These are phyloP conservation scores for Saturnispora besseyi DNA, from an alignment of 805 yeast genomes.

Conservation along the genomic window DNA sequence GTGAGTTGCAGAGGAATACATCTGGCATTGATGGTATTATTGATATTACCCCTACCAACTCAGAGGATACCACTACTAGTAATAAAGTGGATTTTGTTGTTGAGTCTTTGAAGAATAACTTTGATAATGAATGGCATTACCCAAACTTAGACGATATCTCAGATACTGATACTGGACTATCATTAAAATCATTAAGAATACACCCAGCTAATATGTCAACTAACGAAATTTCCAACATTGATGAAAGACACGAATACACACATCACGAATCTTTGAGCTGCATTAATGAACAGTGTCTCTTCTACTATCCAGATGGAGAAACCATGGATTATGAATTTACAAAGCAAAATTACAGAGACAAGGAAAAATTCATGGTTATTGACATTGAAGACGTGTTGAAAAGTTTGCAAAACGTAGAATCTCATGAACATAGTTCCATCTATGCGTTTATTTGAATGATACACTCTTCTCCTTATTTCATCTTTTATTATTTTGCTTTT, in stretches of 20 bases:
- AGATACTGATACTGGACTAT: neutral
- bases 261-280: neutral
- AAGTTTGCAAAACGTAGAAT: neutral
- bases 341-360: slow-evolving; percentile 10
- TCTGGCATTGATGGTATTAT: neutral
- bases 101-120: no score
- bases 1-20: no score
- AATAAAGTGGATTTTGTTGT: neutral
- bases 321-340: slow-evolving; percentile 11
- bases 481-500: neutral
- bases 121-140: no score
- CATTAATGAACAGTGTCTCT: neutral
- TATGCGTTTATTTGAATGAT: neutral
- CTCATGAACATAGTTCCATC: slow-evolving; percentile 7
- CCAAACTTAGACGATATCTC: neutral
- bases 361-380: slow-evolving; percentile 18
- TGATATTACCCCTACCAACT: neutral
- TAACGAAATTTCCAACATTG: neutral
- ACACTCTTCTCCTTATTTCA: neutral
- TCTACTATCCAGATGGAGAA: slow-evolving; percentile 16
- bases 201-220: neutral
- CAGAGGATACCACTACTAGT: neutral
- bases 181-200: slow-evolving; percentile 1
- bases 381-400: slow-evolving; percentile 12
- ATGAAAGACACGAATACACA: neutral